Percentiles rank a stretch among this genome's conserved stretches.
Conservation (phyloP, 495 filamentous ascomycete genomes). For the Margaritispora aquatica region DNA sequence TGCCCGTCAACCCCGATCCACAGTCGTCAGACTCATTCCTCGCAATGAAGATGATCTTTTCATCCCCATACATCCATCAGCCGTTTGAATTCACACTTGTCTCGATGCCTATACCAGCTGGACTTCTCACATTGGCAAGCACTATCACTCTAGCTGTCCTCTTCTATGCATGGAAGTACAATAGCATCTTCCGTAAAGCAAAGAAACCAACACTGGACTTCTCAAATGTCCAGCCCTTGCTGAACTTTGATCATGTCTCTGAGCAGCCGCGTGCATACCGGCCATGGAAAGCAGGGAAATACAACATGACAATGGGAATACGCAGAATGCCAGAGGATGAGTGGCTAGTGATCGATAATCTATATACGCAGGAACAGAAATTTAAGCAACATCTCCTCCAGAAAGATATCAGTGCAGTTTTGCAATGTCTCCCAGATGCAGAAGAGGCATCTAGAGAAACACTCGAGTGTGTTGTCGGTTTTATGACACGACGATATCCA, state of each 20-base stretch:
- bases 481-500: slow-evolving; percentile 41
- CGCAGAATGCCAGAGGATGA: slow-evolving; percentile 41
- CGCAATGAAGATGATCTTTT: not conserved
- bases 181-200: not conserved
- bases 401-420: slow-evolving; percentile 35
- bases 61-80: not conserved
- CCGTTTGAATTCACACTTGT: not conserved
- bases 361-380: slow-evolving; percentile 42
- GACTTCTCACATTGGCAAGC: not conserved
- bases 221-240: slow-evolving; percentile 6
- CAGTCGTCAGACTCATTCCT: not conserved
- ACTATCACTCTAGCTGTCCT: not conserved
- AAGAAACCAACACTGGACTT: slow-evolving; percentile 8
- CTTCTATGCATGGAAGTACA: not conserved
- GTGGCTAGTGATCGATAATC: slow-evolving; percentile 48
- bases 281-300: slow-evolving; percentile 19
- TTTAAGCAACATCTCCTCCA: slow-evolving; percentile 37
- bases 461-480: slow-evolving; percentile 43
- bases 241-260: slow-evolving; percentile 1
- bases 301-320: slow-evolving; percentile 46
- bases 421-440: slow-evolving; percentile 43
- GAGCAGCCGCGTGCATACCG: slow-evolving; percentile 11
- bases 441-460: slow-evolving; percentile 44
- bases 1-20: not conserved
- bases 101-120: not conserved